phyloP scores from a whole-genome alignment of 345 rosid species.

The Abelmoschus esculentus region DNA sequence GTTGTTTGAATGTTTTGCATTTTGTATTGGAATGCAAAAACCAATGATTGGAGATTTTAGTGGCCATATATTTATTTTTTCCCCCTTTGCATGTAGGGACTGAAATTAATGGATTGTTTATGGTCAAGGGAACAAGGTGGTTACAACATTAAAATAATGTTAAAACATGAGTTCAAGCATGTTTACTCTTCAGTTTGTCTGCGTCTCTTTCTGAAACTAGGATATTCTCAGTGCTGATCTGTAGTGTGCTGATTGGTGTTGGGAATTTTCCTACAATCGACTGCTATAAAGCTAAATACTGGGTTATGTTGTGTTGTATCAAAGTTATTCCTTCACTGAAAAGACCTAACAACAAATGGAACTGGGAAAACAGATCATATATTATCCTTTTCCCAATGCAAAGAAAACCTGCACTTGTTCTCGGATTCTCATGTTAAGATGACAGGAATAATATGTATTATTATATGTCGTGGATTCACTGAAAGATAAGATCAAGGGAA shows the following conservation, averaged over 20 bases:
- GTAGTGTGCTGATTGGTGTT: too few species aligned
- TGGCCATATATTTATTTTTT: too few species aligned
- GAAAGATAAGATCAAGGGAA: neutral
- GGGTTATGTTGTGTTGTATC: neutral
- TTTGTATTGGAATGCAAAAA: neutral
- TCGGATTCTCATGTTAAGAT: constrained; percentile 14
- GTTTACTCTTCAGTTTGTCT: neutral
- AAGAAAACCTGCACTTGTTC: neutral
- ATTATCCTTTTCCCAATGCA: constrained; percentile 10
- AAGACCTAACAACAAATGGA: neutral
- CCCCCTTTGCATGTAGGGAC: too few species aligned
- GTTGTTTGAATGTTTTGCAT: too few species aligned
- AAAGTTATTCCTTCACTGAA: neutral
- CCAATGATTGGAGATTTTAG: too few species aligned
- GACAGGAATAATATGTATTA: neutral
- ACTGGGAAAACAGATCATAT: neutral
- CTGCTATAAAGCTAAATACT: neutral
- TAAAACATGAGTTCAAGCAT: neutral
- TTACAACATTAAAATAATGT: neutral
- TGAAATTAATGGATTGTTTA: neutral
- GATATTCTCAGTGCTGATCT: too few species aligned
- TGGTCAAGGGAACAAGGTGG: constrained; percentile 6
- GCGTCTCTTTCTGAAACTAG: too few species aligned
- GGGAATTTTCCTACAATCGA: too few species aligned
- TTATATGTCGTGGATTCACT: neutral